phyloP scores from a whole-genome alignment of 208 protist genomes.

The Leishmania aethiopica region DNA sequence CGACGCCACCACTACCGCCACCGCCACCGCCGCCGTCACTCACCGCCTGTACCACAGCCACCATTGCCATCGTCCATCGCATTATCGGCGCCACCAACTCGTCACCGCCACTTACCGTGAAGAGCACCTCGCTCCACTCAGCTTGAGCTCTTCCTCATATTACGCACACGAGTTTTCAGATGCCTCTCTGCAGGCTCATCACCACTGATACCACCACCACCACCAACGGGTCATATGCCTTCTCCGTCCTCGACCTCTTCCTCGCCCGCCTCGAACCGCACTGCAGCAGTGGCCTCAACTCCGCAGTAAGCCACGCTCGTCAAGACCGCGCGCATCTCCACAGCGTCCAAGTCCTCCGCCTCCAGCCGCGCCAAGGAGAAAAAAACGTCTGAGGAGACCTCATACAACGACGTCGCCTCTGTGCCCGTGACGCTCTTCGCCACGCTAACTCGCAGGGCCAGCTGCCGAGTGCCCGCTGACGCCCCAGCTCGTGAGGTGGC shows the following conservation, averaged over 20 bases:
- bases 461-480: constrained; percentile 16
- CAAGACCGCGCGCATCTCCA: constrained; percentile 38
- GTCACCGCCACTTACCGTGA: background rate
- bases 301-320: constrained; percentile 40
- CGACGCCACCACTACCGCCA: background rate
- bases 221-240: background rate
- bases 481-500: background rate
- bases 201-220: background rate
- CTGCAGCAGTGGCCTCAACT: constrained; percentile 24
- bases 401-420: background rate
- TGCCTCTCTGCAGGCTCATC: background rate
- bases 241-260: constrained; percentile 5
- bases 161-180: background rate
- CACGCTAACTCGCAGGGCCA: constrained; percentile 34
- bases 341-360: constrained; percentile 32
- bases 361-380: constrained; percentile 39
- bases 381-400: constrained; percentile 21
- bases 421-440: background rate
- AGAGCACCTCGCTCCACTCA: background rate
- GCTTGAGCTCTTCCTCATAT: background rate
- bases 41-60: background rate
- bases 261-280: constrained; percentile 29
- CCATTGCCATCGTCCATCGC: background rate
- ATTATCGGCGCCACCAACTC: background rate
- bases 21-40: background rate